Base-by-base conservation (phyloP, 345 rosid species). In the Sonneratia alba region DNA sequence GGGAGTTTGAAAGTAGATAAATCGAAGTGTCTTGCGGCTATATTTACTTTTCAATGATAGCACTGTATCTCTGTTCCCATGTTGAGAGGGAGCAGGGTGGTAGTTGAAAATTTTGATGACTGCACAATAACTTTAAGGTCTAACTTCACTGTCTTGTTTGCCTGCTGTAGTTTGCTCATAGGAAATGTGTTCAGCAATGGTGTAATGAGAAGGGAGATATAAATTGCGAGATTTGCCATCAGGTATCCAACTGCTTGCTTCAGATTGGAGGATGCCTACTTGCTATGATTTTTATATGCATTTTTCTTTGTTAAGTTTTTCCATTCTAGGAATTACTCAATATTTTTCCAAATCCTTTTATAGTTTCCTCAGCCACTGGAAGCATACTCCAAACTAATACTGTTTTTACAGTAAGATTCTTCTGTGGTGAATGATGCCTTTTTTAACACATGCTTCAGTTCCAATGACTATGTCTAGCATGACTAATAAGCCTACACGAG, bases 141-240 rank as follows among this genome's bases (percentile, higher is more conserved):
- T 67, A 21, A 36, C 40, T 19, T 42, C 40, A 19, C 18, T 66
- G 36, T 66, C 63, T 37, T 71, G 64, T 66, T 32, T 62, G 38
- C 34, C 36, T 67, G 70, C 37, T 76, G 14, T 71, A 95, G 98
- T 95, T 81, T 89, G 99, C 99, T 56, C 99, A 95, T 85, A 81
- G 98, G 85, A 92, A 90, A 78, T 95, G 99, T 71, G 97, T 95
- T 67, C 99, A 95, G 76, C 97, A 79, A 74, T 95, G 99, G 99
- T 95, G 98, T 79, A 80, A 92, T 63, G 98, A 92, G 86, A 95
- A 95, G 76, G 96, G 99, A 48, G 95, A 92, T 75, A 85, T 82
- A 76, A 89, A 80, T 65, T 95, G 99, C 76, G 99, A 95, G 78
- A 95, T 92, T 66, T 95, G 99, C 66, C 97, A 95, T 81, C 89